phyloP scores from a whole-genome alignment of 352 stramenopile species.

The Globisporangium perplexum region DNA sequence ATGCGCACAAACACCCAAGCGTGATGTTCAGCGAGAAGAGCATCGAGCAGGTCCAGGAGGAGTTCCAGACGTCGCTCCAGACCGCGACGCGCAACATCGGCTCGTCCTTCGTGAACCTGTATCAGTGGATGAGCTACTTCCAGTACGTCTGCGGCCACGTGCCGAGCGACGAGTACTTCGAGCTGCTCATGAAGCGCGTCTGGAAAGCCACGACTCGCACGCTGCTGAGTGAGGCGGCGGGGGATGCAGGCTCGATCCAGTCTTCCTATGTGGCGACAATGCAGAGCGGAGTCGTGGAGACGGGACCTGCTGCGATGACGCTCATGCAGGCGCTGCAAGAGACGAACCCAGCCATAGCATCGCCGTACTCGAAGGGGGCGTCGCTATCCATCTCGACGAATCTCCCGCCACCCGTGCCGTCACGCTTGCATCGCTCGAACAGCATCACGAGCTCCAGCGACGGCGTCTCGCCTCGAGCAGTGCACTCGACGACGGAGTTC shows the following conservation, averaged over 20 bases:
- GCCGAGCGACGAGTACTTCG: slow-evolving; percentile 73
- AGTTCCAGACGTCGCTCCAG: slow-evolving; percentile 53
- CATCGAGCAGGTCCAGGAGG: slow-evolving; percentile 40
- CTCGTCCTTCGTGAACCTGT: slow-evolving; percentile 54
- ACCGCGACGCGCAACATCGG: slow-evolving; percentile 17
- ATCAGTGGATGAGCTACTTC: slow-evolving; percentile 74
- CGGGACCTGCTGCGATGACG: slow-evolving; percentile 21
- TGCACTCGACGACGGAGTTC: slow-evolving; percentile 51
- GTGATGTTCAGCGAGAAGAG: slow-evolving; percentile 72
- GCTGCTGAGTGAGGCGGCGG: slow-evolving; percentile 32
- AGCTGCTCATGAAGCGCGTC: slow-evolving; percentile 63
- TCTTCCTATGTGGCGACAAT: not conserved
- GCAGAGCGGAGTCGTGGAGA: not conserved
- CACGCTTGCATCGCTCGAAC: slow-evolving; percentile 17
- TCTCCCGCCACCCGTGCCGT: slow-evolving; percentile 15
- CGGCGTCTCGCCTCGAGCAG: slow-evolving; percentile 27
- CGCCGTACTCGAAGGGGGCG: slow-evolving; percentile 9
- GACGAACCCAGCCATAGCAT: slow-evolving; percentile 22
- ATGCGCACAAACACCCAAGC: slow-evolving; percentile 47
- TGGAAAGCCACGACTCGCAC: slow-evolving; percentile 45
- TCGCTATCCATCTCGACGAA: slow-evolving; percentile 27
- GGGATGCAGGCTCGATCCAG: not conserved
- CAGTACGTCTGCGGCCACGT: slow-evolving; percentile 63
- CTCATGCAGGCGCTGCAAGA: slow-evolving; percentile 50
- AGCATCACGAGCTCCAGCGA: slow-evolving; percentile 23